phyloP scores from a whole-genome alignment of 2,329 filamentous ascomycete species.

The Exserohilum rostratum region DNA sequence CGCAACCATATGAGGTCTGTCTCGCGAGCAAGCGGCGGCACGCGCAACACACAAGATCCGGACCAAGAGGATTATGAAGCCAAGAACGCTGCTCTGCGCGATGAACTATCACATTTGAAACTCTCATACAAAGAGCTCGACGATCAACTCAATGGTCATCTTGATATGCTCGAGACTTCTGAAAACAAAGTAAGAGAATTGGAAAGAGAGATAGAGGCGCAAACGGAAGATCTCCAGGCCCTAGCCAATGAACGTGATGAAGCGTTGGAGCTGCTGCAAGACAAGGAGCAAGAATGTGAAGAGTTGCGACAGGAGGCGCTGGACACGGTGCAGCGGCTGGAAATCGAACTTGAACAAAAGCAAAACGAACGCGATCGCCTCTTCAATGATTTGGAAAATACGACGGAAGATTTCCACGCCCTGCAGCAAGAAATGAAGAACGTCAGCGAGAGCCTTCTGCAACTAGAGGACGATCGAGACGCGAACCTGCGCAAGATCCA shows the following conservation, averaged over 20 bases:
- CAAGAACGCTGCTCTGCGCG: conserved; percentile 80
- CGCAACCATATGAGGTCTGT: conserved; percentile 76
- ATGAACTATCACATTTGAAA: conserved; percentile 84
- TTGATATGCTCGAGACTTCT: conserved; percentile 75
- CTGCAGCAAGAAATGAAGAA: conserved; percentile 92
- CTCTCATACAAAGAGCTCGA: conserved; percentile 89
- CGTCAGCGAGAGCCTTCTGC: conserved; percentile 83
- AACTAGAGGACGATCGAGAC: conserved; percentile 87
- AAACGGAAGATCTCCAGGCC: conserved; percentile 78
- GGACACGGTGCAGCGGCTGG: conserved; percentile 63
- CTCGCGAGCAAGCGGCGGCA: conserved; percentile 69
- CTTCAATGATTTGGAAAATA: conserved; percentile 73
- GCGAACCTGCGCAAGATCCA: conserved; percentile 79
- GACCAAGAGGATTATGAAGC: conserved; percentile 80
- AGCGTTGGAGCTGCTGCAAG: conserved; percentile 74
- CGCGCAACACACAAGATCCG: conserved; percentile 69
- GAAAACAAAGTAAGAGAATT: conserved; percentile 67
- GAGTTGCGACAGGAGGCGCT: conserved; percentile 64
- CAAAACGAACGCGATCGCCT: conserved; percentile 73
- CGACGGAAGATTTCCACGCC: conserved; percentile 86
- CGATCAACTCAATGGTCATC: conserved; percentile 77
- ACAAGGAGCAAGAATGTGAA: conserved; percentile 61
- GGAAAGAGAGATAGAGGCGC: conserved; percentile 80
- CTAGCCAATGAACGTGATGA: conserved; percentile 87
- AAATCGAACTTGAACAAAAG: conserved; percentile 73